Evolutionary conservation across 2,329 filamentous ascomycete species (phyloP), one percentile per base, ranked within the genome.

Genomic region (Colletotrichum caudatum): DNA sequence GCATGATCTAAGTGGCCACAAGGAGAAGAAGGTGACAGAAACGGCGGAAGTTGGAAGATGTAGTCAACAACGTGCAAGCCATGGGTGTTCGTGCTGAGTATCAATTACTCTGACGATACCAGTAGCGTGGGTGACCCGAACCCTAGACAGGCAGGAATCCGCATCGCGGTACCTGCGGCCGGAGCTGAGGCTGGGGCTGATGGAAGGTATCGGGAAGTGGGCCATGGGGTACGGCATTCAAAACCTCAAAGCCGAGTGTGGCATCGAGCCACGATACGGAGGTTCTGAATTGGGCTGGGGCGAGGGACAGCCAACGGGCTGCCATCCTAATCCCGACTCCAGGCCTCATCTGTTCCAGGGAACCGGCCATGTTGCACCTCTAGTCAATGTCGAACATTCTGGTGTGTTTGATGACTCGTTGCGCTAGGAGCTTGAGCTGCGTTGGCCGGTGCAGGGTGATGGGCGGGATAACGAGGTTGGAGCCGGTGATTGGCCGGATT

Each of bases 141-240:
- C 51, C 39, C 58, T 53, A 63, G 39, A 26, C 39, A 16, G 29
- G 39, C 3, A 59, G 50, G 23, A 56, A 59, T 59, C 57, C 44
- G 46, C 35, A 50, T 33, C 18, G 33, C 44, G 56, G 58, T 20
- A 54, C 63, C 44, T 48, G 39, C 46, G 50, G 58, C 51, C 59
- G n/a, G 59, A 56, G 69, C 59, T 69, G 69, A 58, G 70, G 51
- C 53, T 70, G 70, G 41, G 66, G 70, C 66, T 72, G 66, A 72
- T 71, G 53, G 37, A 57, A 46, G 61, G 44, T 51, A 65, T 57
- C 50, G 54, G 62, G 44, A 66, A 23, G 35, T 46, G 26, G 18
- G 26, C 33, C 29, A 58, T 39, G 58, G 51, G 20, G 44, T 37
- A 37, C 39, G 64, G 50, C 41, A 59, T 35, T 4, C n/a, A 26